Conservation (phyloP, 2,329 filamentous ascomycete genomes). For the Aspergillus pseudoviridinutans region DNA sequence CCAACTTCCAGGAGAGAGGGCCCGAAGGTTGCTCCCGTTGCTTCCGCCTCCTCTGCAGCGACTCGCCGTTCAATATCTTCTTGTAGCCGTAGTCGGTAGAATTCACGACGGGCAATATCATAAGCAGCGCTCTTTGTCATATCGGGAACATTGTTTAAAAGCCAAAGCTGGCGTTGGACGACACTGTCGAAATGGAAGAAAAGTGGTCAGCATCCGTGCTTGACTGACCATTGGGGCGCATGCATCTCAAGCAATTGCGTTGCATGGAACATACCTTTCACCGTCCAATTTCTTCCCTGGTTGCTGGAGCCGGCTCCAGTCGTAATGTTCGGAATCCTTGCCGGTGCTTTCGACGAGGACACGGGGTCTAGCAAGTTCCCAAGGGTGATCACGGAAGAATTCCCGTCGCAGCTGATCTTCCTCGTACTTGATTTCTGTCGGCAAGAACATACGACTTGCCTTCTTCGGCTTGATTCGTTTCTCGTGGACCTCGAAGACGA, state of each 20-base stretch:
- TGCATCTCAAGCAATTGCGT: not conserved
- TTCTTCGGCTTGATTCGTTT: conserved; percentile 52
- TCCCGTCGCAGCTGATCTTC: conserved; percentile 76
- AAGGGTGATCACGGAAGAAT: conserved; percentile 93
- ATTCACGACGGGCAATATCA: conserved; percentile 81
- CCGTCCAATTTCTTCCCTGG: conserved; percentile 72
- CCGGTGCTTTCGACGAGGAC: conserved; percentile 82
- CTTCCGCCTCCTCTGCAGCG: conserved; percentile 79
- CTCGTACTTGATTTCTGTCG: conserved; percentile 70
- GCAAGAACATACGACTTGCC: conserved; percentile 74
- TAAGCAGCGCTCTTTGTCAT: conserved; percentile 69
- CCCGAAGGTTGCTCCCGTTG: conserved; percentile 85
- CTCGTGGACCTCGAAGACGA: conserved; percentile 33
- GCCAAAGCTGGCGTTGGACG: conserved; percentile 83
- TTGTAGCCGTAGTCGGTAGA: conserved; percentile 77
- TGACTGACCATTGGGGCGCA: not conserved
- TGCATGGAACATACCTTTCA: conserved; percentile 61
- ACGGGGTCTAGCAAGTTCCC: conserved; percentile 88
- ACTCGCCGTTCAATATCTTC: conserved; percentile 80
- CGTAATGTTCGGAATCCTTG: conserved; percentile 67
- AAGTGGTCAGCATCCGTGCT: conserved; percentile 7
- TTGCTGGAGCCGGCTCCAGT: conserved; percentile 79
- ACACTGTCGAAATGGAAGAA: conserved; percentile 56
- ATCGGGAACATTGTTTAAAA: conserved; percentile 62
- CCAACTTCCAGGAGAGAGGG: conserved; percentile 69